Base-by-base conservation (phyloP, 768 basidiomycete genomes). In the Serendipita sp. region DNA sequence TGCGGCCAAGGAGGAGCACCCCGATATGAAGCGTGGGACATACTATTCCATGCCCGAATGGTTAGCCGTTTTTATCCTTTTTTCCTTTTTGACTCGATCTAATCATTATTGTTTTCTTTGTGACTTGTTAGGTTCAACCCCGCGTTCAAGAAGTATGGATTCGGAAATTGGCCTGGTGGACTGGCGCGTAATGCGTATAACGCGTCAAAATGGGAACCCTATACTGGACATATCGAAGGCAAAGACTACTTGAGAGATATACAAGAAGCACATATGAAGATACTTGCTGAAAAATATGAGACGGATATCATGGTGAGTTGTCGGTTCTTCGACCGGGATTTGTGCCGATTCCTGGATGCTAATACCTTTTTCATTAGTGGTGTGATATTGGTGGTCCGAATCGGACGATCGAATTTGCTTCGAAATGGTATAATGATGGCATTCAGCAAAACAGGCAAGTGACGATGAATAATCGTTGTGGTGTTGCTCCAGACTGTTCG, bases 41-140 rank as follows among this genome's bases (percentile, higher is more conserved):
- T 83, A 82, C 64, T 81, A 78, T 70, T 79, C 79, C 3, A 70
- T 83, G 50, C 79, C 81, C 0, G 81, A 82, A 65, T 82, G 79
- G 81, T 76, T 45, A 34, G 68, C 43, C 17, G 2, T 3, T 31
- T 9, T 38, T 38, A 7, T 38, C 5, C 14, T 38, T 17, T 9
- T 48, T 48, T 9, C 9, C 17, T 48, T 48, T 28, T 7, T 5
- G 2, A 48, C 26, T 20, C 7, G 9, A 5, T 20, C 30, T 74
- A 65, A 81, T 80, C 9, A 81, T 5, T 43, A 14, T 13, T n/a
- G 13, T 5, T 30, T 34, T 24, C 5, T 38, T 38, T 14, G 5
- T 14, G 34, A 5, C 14, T 38, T 14, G 14, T 14, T 33, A 80
- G 81, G 80, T 82, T 77, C 65, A 80, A 77, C 63, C 83, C 83